These are phyloP conservation scores for Fraxinus cuspidata DNA, from an alignment of 257 asterid genomes.

Conservation along the genomic window DNA sequence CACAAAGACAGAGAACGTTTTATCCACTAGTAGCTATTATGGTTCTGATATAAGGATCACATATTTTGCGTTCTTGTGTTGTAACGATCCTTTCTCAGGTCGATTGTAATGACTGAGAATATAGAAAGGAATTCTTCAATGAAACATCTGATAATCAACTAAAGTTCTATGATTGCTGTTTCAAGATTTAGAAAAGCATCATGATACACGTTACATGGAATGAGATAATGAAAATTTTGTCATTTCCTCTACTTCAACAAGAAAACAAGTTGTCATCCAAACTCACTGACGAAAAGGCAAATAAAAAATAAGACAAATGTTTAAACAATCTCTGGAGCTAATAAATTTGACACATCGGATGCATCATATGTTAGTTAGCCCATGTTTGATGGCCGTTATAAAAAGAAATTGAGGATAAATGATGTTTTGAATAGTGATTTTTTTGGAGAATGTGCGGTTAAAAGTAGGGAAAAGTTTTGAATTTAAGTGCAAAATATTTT, in stretches of 20 bases:
- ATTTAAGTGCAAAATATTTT: no score
- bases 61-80: not conserved
- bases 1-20: not conserved
- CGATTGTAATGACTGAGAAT: not conserved
- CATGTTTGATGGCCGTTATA: no score
- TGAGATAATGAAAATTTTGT: not conserved
- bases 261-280: slow-evolving; percentile 7
- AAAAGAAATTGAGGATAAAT: no score
- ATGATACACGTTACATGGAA: slow-evolving; percentile 6
- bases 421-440: no score
- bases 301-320: not conserved
- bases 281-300: not conserved
- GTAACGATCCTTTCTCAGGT: not conserved
- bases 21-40: not conserved
- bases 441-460: no score
- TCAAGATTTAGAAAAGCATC: slow-evolving; percentile 13
- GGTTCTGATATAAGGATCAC: not conserved
- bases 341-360: not conserved
- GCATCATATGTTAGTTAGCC: not conserved
- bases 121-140: not conserved
- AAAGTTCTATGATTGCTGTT: not conserved
- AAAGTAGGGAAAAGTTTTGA: no score
- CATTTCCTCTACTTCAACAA: slow-evolving; percentile 7
- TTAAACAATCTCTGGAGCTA: no score
- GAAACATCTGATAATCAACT: not conserved